Base-by-base conservation (phyloP, 1,284 basidiomycete genomes). In the Anthracocystis panici-leucophaei region DNA sequence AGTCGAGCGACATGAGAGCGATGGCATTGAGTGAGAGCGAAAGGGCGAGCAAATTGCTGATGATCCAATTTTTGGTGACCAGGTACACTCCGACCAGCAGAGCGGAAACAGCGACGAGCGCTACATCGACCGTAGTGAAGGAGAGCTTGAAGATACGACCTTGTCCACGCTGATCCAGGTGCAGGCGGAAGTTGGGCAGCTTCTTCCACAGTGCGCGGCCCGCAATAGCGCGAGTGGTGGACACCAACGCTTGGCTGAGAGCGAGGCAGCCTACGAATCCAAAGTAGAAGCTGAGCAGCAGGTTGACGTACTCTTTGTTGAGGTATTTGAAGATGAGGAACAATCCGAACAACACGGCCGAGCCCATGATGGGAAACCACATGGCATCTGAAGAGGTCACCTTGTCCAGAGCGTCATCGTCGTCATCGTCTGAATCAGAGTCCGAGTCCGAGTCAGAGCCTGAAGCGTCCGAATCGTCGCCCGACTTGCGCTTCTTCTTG, bases 11-110 rank as follows among this genome's bases (percentile, higher is more conserved):
- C 80, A 98, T 88, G 65, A 96, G 86, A 25, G 90, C 89, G 58
- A 99, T 88, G 1, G 93, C 92, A 74, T 92, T 92, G 82, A 92
- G 91, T 11, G 92, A 90, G 82, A 97, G 93, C 0, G 93, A 92
- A 42, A 97, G 88, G 0, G 91, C 92, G 10, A 98, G 88, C 33
- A 95, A 83, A 85, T 97, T 92, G 44, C 91, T 92, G 25, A 94
- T 86, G 31, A 94, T 81, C 65, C 91, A 92, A 41, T 92, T 91
- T 31, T 74, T 38, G 83, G 80, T 82, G 20, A 89, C 87, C 61
- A 88, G 87, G 84, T 93, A 95, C 16, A 92, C 76, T 11, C 89
- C 86, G 2, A 93, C 92, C 14, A 94, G 89, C 20, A 91, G 79
- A 29, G 90, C 79, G 1, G 91, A 90, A 44, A 92, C 78, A 2